Percentiles rank a stretch among this genome's conserved stretches.
Evolutionary conservation across 2,329 filamentous ascomycete genomes (phyloP).

Genomic region (Aspergillus tanneri): DNA sequence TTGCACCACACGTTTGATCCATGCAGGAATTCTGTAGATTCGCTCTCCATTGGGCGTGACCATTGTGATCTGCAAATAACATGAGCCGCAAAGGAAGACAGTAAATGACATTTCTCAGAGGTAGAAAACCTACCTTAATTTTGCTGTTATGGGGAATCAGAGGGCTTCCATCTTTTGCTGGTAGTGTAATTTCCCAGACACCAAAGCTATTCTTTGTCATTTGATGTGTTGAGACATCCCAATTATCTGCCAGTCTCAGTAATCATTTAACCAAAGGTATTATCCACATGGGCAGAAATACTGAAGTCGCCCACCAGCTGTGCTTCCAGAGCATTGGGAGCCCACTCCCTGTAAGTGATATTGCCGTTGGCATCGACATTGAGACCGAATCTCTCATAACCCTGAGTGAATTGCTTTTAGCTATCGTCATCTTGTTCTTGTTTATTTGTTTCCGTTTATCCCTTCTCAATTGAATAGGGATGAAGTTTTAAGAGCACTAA

Average conservation of each 20-base stretch:
- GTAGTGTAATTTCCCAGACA: slow-evolving; percentile 79
- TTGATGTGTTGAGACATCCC: slow-evolving; percentile 77
- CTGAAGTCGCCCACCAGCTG: slow-evolving; percentile 94
- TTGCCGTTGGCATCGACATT: slow-evolving; percentile 78
- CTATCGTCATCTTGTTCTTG: background rate
- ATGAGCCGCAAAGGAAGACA: background rate
- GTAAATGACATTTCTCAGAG: no score
- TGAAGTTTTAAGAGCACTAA: slow-evolving; percentile 39
- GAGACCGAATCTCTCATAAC: slow-evolving; percentile 82
- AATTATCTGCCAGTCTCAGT: slow-evolving; percentile 63
- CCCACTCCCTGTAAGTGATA: slow-evolving; percentile 93
- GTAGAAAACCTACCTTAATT: slow-evolving; percentile 70
- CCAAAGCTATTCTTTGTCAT: slow-evolving; percentile 87
- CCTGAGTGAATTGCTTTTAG: slow-evolving; percentile 53
- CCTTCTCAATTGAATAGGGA: background rate
- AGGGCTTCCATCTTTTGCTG: slow-evolving; percentile 69
- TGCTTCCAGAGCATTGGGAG: slow-evolving; percentile 80
- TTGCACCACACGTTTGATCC: slow-evolving; percentile 97
- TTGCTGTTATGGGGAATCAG: slow-evolving; percentile 92
- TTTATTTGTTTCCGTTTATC: background rate
- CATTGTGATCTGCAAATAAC: slow-evolving; percentile 68
- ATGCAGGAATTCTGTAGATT: slow-evolving; percentile 85
- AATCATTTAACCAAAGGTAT: slow-evolving; percentile 12
- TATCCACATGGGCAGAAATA: slow-evolving; percentile 45
- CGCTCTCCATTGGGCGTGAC: slow-evolving; percentile 74